Base-by-base conservation (phyloP, 805 yeast species). In the Jamesozyma lodderae region DNA sequence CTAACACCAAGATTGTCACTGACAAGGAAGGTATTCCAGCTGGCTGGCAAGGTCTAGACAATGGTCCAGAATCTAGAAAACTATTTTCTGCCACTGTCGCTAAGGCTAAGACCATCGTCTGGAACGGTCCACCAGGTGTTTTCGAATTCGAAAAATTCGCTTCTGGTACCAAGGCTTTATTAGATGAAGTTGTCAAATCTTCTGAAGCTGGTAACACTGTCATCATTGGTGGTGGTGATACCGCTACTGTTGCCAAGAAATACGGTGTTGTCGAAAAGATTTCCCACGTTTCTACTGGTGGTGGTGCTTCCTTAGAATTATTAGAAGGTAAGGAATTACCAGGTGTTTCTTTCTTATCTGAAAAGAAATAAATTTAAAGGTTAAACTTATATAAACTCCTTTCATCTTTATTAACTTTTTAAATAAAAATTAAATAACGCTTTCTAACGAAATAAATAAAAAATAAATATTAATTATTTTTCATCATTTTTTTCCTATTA, bases 61-160 rank as follows among this genome's bases (percentile, higher is more conserved):
- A 79, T 58, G 98, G 98, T 70, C 88, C 87, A 70, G 80, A 84
- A 72, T 75, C 95, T 46, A 72, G 77, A 59, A 74, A 78, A 67
- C 73, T 82, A 53, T 92, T 83, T 64, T 75, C 80, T 51, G 79
- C 70, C 51, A 80, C 95, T 49, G 85, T 92, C 55, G 81, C 82
- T 50, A 74, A 81, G 69, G 94, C 98, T 55, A 87, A 90, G 79
- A 92, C 98, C 59, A 90, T 92, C 59, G 92, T 92, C 64, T 92
- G 98, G 98, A 92, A 92, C 75, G 98, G 98, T 66, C 98, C 98
- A 50, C 96, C 98, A 69, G 98, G 98, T 76, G 98, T 92, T 56
- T 92, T 92, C 66, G 98, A 92, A 74, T 92, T 92, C 61, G 95
- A 85, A 53, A 75, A 74, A 59, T 92, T 92, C 64, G 81, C 96